Base-by-base conservation (phyloP, 225 moss, liverwort and hornwort genomes). In the Thuidium tamariscinum region DNA sequence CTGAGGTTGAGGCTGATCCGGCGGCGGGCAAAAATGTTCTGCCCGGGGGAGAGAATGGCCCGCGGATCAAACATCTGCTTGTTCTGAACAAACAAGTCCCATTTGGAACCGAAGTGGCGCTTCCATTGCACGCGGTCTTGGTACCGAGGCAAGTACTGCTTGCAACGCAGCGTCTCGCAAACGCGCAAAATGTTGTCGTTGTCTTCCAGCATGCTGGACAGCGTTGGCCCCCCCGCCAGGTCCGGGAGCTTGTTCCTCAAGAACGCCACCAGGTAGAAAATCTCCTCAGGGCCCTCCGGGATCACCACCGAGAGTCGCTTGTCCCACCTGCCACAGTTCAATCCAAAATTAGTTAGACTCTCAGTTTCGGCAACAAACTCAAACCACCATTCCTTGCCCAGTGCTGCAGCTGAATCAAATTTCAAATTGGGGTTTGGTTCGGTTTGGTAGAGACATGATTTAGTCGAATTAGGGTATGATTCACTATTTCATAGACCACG, bases 181-280 rank as follows among this genome's bases (percentile, higher is more conserved):
- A 92, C 37, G 0, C 83, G 86, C 5, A 92, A 20, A 16, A 91
- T 88, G 56, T 87, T 85, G 59, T 89, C 92, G 9, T 92, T 92
- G 81, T 92, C 94, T 44, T 88, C 91, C 0, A 89, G 84, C 88
- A 94, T 91, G 37, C 79, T 4, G 22, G 88, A 52, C 32, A 94
- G 70, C 15, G 90, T 48, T 8, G 91, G 93, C 0, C 90, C 92
- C 3, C 83, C 87, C 0, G 59, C 68, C 12, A 15, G 5, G 11
- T 87, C 87, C 3, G 93, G 91, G 7, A 92, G 82, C 86, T 90
- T 90, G 82, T 92, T 92, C 57, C 92, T 27, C 59, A 94, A 74
- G 30, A 92, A 92, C 3, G 92, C 92, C 78, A 91, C 94, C 27
- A 92, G 82, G 75, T 94, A 94, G 88, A 94, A 92, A 27, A 93